Percentiles rank a stretch among this genome's conserved stretches.
phyloP scores from a whole-genome alignment of 257 asterid genomes.

The Nicotiana tabacum region DNA sequence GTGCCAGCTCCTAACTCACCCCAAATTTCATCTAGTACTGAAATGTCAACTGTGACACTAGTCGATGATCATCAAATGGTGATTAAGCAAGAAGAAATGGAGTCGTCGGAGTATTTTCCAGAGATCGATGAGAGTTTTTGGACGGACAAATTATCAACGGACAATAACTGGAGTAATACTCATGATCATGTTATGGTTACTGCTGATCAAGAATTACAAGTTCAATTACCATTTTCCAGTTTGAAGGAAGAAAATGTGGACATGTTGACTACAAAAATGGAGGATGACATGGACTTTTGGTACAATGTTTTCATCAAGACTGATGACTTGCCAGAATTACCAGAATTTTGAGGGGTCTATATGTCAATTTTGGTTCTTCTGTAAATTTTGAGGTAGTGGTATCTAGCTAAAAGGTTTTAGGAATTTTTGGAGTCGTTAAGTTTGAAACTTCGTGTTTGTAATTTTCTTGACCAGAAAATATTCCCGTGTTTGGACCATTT shows the following conservation, averaged over 20 bases:
- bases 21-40: slow-evolving; percentile 1
- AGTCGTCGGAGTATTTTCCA: not conserved
- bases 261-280: not conserved
- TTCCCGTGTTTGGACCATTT: not conserved
- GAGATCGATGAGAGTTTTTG: slow-evolving; percentile 13
- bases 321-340: slow-evolving; percentile 10
- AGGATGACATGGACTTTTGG: slow-evolving; percentile 18
- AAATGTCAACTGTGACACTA: slow-evolving; percentile 1
- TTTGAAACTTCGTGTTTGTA: not conserved
- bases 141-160: not conserved
- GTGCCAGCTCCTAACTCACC: not conserved
- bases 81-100: not conserved
- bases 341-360: slow-evolving; percentile 4
- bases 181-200: not conserved
- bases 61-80: not conserved
- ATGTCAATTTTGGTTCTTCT: not conserved
- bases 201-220: not conserved
- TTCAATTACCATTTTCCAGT: not conserved
- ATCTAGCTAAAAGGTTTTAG: not conserved
- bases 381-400: slow-evolving; percentile 2
- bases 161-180: not conserved
- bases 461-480: not conserved
- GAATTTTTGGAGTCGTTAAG: not conserved
- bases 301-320: slow-evolving; percentile 14
- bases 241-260: slow-evolving; percentile 2